phyloP scores from a whole-genome alignment of 2,329 filamentous ascomycete genomes.

The Domatiomyces catenatus region DNA sequence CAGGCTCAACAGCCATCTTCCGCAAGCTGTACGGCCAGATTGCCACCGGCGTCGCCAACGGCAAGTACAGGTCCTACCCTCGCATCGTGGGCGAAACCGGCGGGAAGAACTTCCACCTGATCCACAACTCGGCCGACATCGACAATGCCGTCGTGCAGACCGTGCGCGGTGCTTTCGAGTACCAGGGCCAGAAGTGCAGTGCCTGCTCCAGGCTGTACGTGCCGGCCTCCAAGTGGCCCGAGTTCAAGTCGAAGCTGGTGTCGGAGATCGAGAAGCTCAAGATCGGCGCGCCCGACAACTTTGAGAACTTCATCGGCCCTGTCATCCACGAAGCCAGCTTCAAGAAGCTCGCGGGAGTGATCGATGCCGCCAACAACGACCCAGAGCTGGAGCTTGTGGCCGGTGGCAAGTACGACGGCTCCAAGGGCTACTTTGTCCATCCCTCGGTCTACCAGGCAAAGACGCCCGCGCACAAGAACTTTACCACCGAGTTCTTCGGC shows the following conservation, averaged over 20 bases:
- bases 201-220: constrained; percentile 62
- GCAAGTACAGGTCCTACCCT: constrained; percentile 62
- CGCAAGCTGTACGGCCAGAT: constrained; percentile 72
- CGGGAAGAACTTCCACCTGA: constrained; percentile 72
- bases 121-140: constrained; percentile 57
- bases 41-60: constrained; percentile 59
- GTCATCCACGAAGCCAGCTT: constrained; percentile 65
- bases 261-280: constrained; percentile 50
- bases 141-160: constrained; percentile 61
- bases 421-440: constrained; percentile 59
- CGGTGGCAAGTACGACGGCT: constrained; percentile 57
- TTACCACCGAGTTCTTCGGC: constrained; percentile 62
- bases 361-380: constrained; percentile 58
- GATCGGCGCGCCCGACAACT: constrained; percentile 49
- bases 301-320: constrained; percentile 61
- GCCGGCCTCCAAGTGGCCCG: constrained; percentile 52
- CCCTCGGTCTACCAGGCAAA: constrained; percentile 60
- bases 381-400: constrained; percentile 49
- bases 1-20: constrained; percentile 74
- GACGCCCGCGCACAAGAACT: constrained; percentile 52
- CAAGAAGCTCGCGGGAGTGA: constrained; percentile 56
- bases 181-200: constrained; percentile 71
- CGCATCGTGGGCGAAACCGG: constrained; percentile 72
- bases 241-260: constrained; percentile 50
- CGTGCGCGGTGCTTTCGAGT: constrained; percentile 66